Evolutionary conservation across 768 basidiomycete genomes (phyloP), one percentile per base, ranked within the genome.

Genomic region (Termitomyces sp.): DNA sequence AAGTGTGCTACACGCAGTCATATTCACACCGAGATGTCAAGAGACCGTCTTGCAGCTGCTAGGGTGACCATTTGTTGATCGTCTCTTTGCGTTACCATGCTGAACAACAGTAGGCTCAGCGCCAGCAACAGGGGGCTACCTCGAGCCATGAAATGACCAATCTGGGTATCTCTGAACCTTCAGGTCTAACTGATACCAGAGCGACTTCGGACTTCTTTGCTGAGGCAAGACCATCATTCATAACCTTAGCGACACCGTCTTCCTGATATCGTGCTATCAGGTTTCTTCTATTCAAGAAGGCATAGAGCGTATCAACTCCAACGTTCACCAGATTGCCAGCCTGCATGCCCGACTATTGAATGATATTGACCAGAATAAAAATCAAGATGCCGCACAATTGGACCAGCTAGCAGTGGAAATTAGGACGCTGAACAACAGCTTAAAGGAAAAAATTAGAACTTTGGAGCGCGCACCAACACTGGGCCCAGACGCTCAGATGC

Each of bases 381-480:
- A 65, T 32, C 62, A 63, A 9, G 72, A 72, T 20, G 52, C 65
- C n/a, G 62, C 63, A 9, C 68, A 82, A 57, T 77, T 90, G 26
- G 83, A 85, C n/a, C 74, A 79, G 18, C 75, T 90, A 52, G 76
- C 85, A 16, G 73, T 71, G 16, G 82, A 87, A 46, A 88, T 87
- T 1, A 82, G 84, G 62, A 71, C 79, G 0, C 76, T 88, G 55
- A 83, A 80, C 65, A 81, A 79, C 53, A 69, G 75, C 36, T 70
- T 90, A 27, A 87, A 86, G 64, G 74, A 78, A 27, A 76, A 87
- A 32, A 82, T 92, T 58, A 79, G 84, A 69, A 72, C 74, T 0
- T 66, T 92, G 53, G 81, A 84, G 66, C 65, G 64, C 34, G 54
- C 67, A 12, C 67, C 69, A 14, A 39, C 18, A 12, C 59, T 60